phyloP scores from a whole-genome alignment of 164 flowering plant species.

The Magnolia changhungtana region DNA sequence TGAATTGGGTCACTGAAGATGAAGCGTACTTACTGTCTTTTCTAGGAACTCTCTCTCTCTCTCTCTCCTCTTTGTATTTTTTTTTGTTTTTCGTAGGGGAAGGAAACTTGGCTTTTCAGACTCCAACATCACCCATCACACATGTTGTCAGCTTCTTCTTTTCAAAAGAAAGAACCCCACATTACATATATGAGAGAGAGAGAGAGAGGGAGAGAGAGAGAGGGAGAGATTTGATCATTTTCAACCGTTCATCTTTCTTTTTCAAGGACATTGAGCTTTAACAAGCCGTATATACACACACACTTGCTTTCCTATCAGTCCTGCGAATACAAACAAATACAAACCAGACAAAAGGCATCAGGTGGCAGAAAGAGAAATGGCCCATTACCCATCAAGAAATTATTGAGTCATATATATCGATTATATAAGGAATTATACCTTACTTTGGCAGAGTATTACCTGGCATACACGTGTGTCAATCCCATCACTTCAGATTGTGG shows the following conservation, averaged over 20 bases:
- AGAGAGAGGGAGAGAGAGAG: background rate
- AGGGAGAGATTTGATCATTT: background rate
- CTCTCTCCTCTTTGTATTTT: background rate
- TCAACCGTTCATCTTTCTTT: background rate
- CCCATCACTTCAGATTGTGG: no score
- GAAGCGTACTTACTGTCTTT: no score
- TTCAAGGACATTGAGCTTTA: background rate
- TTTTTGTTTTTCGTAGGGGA: constrained; percentile 14
- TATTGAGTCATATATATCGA: no score
- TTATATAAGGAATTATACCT: no score
- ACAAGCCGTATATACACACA: background rate
- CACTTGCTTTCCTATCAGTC: background rate
- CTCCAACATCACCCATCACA: constrained; percentile 23
- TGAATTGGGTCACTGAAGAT: no score
- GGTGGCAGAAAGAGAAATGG: constrained; percentile 12
- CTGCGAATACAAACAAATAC: constrained; percentile 28
- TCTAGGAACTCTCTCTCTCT: no score
- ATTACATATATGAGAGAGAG: background rate
- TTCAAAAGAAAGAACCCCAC: constrained; percentile 4
- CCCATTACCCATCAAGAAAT: no score
- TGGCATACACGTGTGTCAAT: no score
- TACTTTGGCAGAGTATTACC: no score
- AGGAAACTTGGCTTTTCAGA: constrained; percentile 27
- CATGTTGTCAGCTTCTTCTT: constrained; percentile 27
- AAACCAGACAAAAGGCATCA: constrained; percentile 30